Evolutionary conservation across 2,329 filamentous ascomycete species (phyloP), one percentile per base, ranked within the genome.

Genomic region (Cladobotryum protrusum): DNA sequence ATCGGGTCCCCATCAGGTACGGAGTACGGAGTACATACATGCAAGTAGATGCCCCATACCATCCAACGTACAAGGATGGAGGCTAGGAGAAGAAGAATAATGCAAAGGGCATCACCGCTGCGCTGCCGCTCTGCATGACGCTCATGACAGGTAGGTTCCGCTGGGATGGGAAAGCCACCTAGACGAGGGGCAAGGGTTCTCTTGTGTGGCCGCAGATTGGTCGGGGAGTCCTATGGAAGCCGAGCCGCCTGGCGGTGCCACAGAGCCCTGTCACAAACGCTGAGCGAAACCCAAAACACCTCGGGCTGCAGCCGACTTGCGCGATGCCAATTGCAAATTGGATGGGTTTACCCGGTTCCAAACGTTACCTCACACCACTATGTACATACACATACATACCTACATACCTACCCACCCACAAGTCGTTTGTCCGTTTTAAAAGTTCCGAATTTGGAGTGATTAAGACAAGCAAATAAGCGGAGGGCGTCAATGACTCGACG

Each of bases 251-350:
- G 24, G 20, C 4, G 20, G 24, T 29, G 24, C 24, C 24, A 29
- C 24, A 29, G 24, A 29, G 24, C 24, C 24, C 24, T 29, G 24
- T 29, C 24, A 29, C 6, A 29, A 29, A 29, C 44, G 41, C 35
- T 34, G 34, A 49, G 48, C 36, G 41, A 43, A 47, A 43, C 48
- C 37, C 37, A 47, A 24, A 37, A 20, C 32, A 37, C 33, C 43
- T 36, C 48, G 48, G 43, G 46, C 46, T 43, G 45, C 48, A 47
- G 44, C 48, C 48, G 48, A 39, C 34, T 36, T 37, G 32, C 41
- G 43, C 48, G 43, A 40, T 35, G 43, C 37, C 29, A 45, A 17
- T 45, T 50, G 48, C 43, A 42, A 50, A 50, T 45, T 36, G 48
- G 48, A 50, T 50, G 18, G 35, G 24, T 43, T 50, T 42, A n/a